Base-by-base conservation (phyloP, 768 basidiomycete genomes). In the Mycena capillaripes region DNA sequence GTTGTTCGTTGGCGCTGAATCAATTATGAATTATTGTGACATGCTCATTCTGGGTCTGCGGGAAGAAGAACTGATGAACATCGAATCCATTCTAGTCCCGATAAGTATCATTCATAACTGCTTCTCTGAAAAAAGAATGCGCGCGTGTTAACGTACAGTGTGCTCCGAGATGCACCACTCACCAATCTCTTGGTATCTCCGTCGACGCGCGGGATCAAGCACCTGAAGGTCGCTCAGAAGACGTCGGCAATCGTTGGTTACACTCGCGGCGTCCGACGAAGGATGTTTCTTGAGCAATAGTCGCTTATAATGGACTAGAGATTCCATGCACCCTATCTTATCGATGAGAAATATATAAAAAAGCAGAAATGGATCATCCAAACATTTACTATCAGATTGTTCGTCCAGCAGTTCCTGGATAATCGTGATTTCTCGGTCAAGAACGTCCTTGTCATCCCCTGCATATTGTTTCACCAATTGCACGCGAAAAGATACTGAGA, bases 311-410 rank as follows among this genome's bases (percentile, higher is more conserved):
- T 94, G 89, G 1, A 96, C 91, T 42, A 98, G 86, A 0, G 95
- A 95, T 77, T 97, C 96, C 88, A 98, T 91, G 78, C 96, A 97
- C 97, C 97, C 97, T 98, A 38, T 32, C 52, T 23, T 16, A 61
- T 66, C 56, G 72, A n/a, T 23, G 50, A 64, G 46, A 36, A 61
- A 71, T 30, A 40, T 57, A 67, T 46, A 69, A 19, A 36, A 36
- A 21, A 23, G 53, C 29, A 60, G n/a, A 55, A 23, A 42, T 25
- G 27, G 57, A 64, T 30, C 14, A 38, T 42, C 57, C 23, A 50
- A 79, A 95, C 97, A 98, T 87, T 96, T 97, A 75, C 95, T 95
- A 76, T 97, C 96, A 2, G 97, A 92, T 78, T 98, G 95, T 73
- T 96, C 92, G 38, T 93, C 91, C 30, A 97, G 83, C 19, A 99